Conservation (phyloP, 2,329 filamentous ascomycete genomes). For the Fusarium mangiferae region DNA sequence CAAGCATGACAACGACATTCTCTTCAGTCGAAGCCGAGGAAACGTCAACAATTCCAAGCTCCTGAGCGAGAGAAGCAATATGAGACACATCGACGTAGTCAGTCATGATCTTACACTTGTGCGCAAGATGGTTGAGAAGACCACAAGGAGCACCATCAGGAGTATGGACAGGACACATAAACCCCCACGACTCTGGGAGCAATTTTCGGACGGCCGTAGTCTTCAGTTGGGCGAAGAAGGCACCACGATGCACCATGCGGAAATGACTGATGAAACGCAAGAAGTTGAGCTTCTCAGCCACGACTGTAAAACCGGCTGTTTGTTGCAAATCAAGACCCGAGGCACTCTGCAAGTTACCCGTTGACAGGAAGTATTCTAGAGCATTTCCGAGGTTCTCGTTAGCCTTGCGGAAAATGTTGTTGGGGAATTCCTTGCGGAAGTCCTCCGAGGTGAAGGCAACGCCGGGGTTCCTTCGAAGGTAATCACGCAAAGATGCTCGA, state of each 20-base stretch:
- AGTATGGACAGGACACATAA: constrained; percentile 96
- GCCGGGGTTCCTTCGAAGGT: constrained; percentile 64
- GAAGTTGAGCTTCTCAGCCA: constrained; percentile 99
- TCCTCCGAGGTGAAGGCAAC: constrained; percentile 80
- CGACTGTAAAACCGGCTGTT: constrained; percentile 92
- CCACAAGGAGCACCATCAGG: constrained; percentile 96
- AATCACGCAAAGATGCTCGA: constrained; percentile 65
- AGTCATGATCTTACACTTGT: constrained; percentile 93
- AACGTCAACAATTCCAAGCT: constrained; percentile 80
- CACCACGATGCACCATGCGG: constrained; percentile 98
- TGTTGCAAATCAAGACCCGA: constrained; percentile 96
- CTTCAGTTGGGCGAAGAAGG: constrained; percentile 97
- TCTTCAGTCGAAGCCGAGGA: constrained; percentile 84
- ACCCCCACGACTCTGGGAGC: constrained; percentile 96
- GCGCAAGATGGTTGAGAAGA: constrained; percentile 91
- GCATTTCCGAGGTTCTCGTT: constrained; percentile 90
- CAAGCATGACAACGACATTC: constrained; percentile 88
- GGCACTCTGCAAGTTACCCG: constrained; percentile 90
- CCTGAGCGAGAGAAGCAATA: constrained; percentile 77
- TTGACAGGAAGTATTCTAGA: constrained; percentile 95
- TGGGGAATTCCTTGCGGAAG: constrained; percentile 83
- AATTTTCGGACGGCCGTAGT: constrained; percentile 97
- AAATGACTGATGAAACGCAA: constrained; percentile 98
- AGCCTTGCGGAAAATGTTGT: constrained; percentile 80
- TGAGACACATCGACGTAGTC: constrained; percentile 77